Percentiles rank a stretch among this genome's conserved stretches.
Evolutionary conservation across 1,284 basidiomycete genomes (phyloP).

Genomic region (Pterulicium gracile): DNA sequence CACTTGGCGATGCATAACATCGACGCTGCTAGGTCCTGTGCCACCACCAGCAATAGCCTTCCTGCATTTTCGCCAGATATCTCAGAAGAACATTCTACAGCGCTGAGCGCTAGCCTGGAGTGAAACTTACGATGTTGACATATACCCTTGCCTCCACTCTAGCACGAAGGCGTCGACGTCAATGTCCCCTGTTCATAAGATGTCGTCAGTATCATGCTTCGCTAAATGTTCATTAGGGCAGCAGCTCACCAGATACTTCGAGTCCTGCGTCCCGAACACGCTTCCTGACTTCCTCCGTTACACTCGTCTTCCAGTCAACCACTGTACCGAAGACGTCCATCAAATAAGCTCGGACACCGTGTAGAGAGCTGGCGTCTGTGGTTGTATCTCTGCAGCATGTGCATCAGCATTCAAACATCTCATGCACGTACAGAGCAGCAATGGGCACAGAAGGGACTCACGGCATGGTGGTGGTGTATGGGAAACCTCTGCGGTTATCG

Average conservation of each 20-base stretch:
- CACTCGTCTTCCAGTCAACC: conserved; percentile 46
- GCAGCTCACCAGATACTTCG: conserved; percentile 10
- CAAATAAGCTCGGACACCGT: conserved; percentile 38
- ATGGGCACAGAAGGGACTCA: too few relatives aligned
- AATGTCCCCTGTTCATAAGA: conserved; percentile 12
- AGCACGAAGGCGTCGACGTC: conserved; percentile 40
- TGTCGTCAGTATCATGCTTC: not conserved
- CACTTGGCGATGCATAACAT: conserved; percentile 47
- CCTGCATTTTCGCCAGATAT: conserved; percentile 9
- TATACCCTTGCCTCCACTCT: conserved; percentile 48
- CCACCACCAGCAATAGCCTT: conserved; percentile 32
- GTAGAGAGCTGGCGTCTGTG: too few relatives aligned
- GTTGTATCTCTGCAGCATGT: too few relatives aligned
- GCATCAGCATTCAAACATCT: too few relatives aligned
- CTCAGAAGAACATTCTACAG: conserved; percentile 1
- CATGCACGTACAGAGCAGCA: too few relatives aligned
- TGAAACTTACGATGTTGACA: conserved; percentile 29
- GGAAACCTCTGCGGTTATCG: too few relatives aligned
- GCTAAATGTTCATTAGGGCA: not conserved
- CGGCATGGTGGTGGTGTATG: too few relatives aligned
- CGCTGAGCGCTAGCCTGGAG: not conserved
- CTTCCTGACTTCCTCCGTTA: conserved; percentile 28
- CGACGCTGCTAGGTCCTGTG: conserved; percentile 38
- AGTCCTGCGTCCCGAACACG: conserved; percentile 19
- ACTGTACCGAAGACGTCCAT: conserved; percentile 54